phyloP scores from a whole-genome alignment of 371 early-diverging fungal genomes.

The Lichtheimia hyalospora region DNA sequence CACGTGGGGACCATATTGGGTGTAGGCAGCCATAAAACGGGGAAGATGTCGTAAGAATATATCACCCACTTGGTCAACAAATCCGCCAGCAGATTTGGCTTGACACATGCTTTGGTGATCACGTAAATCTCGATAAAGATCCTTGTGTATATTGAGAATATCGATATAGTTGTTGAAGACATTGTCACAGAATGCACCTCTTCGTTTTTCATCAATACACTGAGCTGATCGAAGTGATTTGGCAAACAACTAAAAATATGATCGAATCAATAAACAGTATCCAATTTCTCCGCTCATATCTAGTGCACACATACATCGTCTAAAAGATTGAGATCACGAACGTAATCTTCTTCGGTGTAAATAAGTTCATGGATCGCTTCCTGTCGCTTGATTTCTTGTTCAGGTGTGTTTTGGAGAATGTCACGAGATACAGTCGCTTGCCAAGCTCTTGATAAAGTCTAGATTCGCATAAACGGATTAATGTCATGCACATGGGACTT shows the following conservation, averaged over 20 bases:
- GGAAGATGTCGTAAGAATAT: conserved; percentile 74
- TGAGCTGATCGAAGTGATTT: conserved; percentile 32
- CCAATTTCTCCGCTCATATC: neutral
- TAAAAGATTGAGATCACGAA: conserved; percentile 65
- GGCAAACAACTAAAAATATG: conserved; percentile 25
- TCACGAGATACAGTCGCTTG: conserved; percentile 72
- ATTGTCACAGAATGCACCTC: conserved; percentile 68
- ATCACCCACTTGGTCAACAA: conserved; percentile 85
- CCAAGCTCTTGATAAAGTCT: conserved; percentile 61
- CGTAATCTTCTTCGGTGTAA: conserved; percentile 89
- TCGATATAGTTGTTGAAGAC: conserved; percentile 85
- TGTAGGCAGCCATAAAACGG: conserved; percentile 70
- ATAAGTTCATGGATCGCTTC: conserved; percentile 93
- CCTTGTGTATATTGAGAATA: conserved; percentile 69
- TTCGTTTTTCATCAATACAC: conserved; percentile 57
- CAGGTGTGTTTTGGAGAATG: conserved; percentile 70
- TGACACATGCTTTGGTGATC: conserved; percentile 66
- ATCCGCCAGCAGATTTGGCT: conserved; percentile 41
- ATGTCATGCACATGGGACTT: too few species aligned
- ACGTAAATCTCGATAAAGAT: conserved; percentile 68
- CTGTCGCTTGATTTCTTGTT: conserved; percentile 83
- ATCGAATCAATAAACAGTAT: neutral
- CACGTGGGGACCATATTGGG: conserved; percentile 86
- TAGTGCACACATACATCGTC: conserved; percentile 28
- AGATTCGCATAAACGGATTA: conserved; percentile 1